These are phyloP conservation scores for Candida odintsovae DNA, from an alignment of 805 yeast genomes.

Conservation along the genomic window DNA sequence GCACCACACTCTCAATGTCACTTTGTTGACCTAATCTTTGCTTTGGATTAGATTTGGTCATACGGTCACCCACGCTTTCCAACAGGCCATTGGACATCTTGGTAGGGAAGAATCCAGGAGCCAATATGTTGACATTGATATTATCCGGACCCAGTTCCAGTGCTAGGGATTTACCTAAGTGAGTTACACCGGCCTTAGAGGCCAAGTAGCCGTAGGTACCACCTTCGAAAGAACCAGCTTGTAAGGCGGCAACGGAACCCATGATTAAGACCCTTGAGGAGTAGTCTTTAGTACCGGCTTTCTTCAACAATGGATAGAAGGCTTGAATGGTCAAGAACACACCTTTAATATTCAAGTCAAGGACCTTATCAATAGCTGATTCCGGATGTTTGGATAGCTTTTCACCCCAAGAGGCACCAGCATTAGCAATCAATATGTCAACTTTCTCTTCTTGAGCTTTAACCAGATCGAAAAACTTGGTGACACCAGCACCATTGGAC, in stretches of 20 bases:
- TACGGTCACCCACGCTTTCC: constrained; percentile 37
- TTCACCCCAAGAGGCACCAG: constrained; percentile 79
- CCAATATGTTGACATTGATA: constrained; percentile 63
- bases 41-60: constrained; percentile 51
- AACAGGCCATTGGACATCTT: constrained; percentile 68
- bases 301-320: constrained; percentile 51
- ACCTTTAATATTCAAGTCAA: constrained; percentile 59
- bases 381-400: constrained; percentile 56
- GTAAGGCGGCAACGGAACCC: constrained; percentile 59
- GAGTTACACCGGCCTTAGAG: constrained; percentile 71
- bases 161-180: constrained; percentile 59
- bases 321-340: constrained; percentile 62
- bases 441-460: constrained; percentile 35
- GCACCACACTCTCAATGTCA: constrained; percentile 50
- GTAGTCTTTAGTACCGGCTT: constrained; percentile 45
- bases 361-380: constrained; percentile 53
- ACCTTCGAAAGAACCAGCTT: constrained; percentile 26
- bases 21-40: constrained; percentile 55
- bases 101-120: constrained; percentile 75
- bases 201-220: constrained; percentile 65
- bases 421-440: constrained; percentile 67
- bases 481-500: constrained; percentile 42
- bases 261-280: constrained; percentile 62
- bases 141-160: constrained; percentile 59
- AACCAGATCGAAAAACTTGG: constrained; percentile 37